Conservation (phyloP, 441 rosid species). For the Brassica balearica region DNA sequence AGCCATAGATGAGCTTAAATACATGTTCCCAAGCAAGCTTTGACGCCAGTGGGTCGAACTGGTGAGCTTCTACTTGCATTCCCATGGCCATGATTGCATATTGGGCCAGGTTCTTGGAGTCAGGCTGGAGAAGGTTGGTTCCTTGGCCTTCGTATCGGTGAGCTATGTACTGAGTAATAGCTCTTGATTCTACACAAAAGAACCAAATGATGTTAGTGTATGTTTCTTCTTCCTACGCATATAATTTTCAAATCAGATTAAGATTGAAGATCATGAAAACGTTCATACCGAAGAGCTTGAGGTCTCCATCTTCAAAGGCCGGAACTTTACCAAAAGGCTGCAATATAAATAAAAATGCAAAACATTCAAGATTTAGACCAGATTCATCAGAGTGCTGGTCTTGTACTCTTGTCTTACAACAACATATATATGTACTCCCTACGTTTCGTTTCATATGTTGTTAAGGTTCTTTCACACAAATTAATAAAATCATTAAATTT, state of each 20-base stretch:
- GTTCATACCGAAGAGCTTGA: conserved; percentile 67
- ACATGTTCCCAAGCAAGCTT: conserved; percentile 61
- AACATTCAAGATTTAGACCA: conserved; percentile 19
- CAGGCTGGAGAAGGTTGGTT: conserved; percentile 48
- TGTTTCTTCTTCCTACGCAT: not conserved
- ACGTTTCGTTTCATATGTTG: too few relatives aligned
- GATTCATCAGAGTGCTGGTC: not conserved
- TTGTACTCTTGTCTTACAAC: not conserved
- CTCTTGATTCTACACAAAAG: conserved; percentile 68
- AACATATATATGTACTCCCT: not conserved
- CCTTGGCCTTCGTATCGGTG: conserved; percentile 57
- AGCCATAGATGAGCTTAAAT: conserved; percentile 56
- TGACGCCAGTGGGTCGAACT: conserved; percentile 59
- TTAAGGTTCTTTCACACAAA: too few relatives aligned
- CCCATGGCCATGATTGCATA: conserved; percentile 52
- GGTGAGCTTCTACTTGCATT: conserved; percentile 70
- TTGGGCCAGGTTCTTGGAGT: conserved; percentile 39
- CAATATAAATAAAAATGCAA: conserved; percentile 30
- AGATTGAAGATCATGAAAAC: not conserved
- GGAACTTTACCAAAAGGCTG: conserved; percentile 88
- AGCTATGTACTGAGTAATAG: conserved; percentile 66
- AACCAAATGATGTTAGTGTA: conserved; percentile 14
- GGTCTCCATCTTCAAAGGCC: conserved; percentile 68
- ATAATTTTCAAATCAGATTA: conserved; percentile 3
- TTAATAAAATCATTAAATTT: too few relatives aligned